Percentiles rank a stretch among this genome's conserved stretches.
Evolutionary conservation across 2,329 filamentous ascomycete species (phyloP).

Genomic region (Chaetomiaceae sp.): DNA sequence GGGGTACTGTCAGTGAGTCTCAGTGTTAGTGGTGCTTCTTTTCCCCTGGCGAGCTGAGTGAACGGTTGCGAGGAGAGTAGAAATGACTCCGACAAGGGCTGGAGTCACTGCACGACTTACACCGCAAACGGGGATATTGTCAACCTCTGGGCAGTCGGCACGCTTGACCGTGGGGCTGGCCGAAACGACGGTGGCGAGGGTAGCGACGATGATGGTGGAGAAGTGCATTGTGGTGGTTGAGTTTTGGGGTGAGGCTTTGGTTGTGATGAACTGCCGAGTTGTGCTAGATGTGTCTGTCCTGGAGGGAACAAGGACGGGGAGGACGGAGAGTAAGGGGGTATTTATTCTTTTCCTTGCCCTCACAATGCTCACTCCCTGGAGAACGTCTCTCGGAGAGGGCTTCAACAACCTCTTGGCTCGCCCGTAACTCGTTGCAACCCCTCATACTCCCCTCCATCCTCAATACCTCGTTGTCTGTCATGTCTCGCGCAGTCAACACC

Average conservation of each 20-base stretch:
- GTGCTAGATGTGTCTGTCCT: neutral
- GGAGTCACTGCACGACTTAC: no score
- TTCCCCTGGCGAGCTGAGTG: no score
- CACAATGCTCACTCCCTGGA: neutral
- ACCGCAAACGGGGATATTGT: conserved; percentile 12
- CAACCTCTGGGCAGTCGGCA: conserved; percentile 9
- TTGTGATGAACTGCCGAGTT: neutral
- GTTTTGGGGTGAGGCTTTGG: neutral
- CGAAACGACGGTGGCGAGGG: conserved; percentile 9
- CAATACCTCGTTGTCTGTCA: no score
- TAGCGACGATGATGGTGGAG: conserved; percentile 9
- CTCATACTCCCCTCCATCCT: no score
- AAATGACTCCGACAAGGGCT: no score
- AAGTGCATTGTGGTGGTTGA: conserved; percentile 10
- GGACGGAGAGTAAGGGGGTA: neutral
- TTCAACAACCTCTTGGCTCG: no score
- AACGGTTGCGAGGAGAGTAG: no score
- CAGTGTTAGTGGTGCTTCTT: neutral
- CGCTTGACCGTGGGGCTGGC: conserved; percentile 7
- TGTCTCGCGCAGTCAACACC: no score
- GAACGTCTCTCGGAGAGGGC: no score
- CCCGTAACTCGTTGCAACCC: no score
- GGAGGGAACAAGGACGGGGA: neutral
- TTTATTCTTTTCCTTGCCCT: conserved; percentile 11
- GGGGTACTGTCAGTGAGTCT: neutral